Evolutionary conservation across 306 rosid species (phyloP).

Genomic region (Fagus sylvatica): DNA sequence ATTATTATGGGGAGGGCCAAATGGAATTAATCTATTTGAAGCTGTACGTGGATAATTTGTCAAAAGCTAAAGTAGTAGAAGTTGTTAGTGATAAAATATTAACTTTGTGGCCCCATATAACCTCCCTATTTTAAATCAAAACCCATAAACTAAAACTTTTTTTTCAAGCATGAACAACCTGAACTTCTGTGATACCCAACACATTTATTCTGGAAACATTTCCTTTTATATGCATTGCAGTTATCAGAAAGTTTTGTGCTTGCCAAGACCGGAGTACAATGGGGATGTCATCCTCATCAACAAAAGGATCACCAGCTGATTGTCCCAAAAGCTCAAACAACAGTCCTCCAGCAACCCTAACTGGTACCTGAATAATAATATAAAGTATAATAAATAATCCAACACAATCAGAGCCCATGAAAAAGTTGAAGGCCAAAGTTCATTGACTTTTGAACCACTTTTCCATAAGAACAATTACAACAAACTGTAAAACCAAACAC

Average conservation of each 20-base stretch:
- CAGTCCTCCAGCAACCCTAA: slow-evolving; percentile 93
- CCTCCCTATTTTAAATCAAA: not conserved
- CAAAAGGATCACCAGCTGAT: slow-evolving; percentile 83
- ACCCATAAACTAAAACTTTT: slow-evolving; percentile 17
- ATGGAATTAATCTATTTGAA: not conserved
- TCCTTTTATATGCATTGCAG: slow-evolving; percentile 83
- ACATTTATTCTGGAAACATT: slow-evolving; percentile 54
- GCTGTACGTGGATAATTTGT: not conserved
- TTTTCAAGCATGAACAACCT: slow-evolving; percentile 55
- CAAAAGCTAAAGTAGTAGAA: not conserved
- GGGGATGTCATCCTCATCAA: slow-evolving; percentile 87
- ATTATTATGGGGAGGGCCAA: not conserved
- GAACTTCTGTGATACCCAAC: slow-evolving; percentile 89
- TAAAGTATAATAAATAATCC: not conserved
- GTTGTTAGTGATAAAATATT: not conserved
- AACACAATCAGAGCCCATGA: not conserved
- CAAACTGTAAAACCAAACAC: not conserved
- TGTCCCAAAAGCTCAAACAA: slow-evolving; percentile 96
- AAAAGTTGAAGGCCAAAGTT: slow-evolving; percentile 1
- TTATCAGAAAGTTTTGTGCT: slow-evolving; percentile 81
- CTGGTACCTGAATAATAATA: slow-evolving; percentile 69
- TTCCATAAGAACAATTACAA: not conserved
- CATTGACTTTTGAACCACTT: not conserved
- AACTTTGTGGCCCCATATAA: not conserved
- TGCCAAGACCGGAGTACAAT: slow-evolving; percentile 95